These are phyloP conservation scores for Komagataella pseudopastoris DNA, from an alignment of 805 yeast genomes.

Conservation along the genomic window DNA sequence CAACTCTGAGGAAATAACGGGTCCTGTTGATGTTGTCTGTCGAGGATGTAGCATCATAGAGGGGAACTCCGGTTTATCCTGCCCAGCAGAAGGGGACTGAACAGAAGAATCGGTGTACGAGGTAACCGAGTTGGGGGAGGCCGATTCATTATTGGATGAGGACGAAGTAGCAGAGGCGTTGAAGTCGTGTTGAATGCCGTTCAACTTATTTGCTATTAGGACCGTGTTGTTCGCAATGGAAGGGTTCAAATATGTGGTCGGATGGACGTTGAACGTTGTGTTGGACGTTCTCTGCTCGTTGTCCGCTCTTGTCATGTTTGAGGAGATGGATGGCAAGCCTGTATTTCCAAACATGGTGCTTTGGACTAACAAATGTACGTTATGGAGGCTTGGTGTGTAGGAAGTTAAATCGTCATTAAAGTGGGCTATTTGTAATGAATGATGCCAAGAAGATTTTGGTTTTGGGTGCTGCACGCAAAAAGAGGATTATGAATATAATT, in stretches of 20 bases:
- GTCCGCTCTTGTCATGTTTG: background rate
- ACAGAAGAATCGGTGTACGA: slow-evolving; percentile 3
- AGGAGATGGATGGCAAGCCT: background rate
- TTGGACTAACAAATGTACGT: background rate
- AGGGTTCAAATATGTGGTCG: slow-evolving; percentile 13
- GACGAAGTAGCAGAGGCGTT: background rate
- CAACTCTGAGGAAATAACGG: background rate
- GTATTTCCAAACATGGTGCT: background rate
- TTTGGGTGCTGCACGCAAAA: background rate
- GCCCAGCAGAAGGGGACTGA: background rate
- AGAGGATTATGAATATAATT: background rate
- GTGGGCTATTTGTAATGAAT: background rate
- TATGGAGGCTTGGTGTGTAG: background rate
- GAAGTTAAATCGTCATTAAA: background rate
- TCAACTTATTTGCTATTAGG: slow-evolving; percentile 7
- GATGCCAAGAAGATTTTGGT: background rate
- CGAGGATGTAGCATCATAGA: background rate
- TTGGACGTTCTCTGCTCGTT: background rate
- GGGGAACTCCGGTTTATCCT: background rate
- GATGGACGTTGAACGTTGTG: slow-evolving; percentile 10
- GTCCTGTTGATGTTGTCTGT: background rate
- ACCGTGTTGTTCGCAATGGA: background rate
- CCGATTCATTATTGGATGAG: background rate
- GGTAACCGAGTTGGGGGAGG: slow-evolving; percentile 1
- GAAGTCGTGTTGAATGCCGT: background rate